Evolutionary conservation across 495 filamentous ascomycete genomes (phyloP).

Genomic region (Bacidia gigantensis): DNA sequence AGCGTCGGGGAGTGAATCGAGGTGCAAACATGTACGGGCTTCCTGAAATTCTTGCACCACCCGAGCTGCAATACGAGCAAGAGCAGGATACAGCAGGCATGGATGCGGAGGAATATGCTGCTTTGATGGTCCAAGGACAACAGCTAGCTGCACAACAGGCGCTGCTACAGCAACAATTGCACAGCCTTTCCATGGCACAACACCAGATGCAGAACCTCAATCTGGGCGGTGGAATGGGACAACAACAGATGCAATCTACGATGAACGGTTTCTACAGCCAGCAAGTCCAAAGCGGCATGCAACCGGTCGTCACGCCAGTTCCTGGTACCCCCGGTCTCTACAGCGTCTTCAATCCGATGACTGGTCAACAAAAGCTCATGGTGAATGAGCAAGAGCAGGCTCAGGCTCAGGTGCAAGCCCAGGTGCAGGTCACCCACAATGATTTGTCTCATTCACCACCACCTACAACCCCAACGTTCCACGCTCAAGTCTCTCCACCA

Average conservation of each 20-base stretch:
- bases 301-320: slow-evolving; percentile 54
- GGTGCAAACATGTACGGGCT: slow-evolving; percentile 48
- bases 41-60: slow-evolving; percentile 74
- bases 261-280: slow-evolving; percentile 45
- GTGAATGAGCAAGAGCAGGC: slow-evolving; percentile 39
- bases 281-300: slow-evolving; percentile 59
- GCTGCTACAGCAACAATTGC: slow-evolving; percentile 52
- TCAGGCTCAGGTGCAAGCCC: slow-evolving; percentile 26
- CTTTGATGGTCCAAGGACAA: slow-evolving; percentile 70
- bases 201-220: slow-evolving; percentile 59
- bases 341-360: slow-evolving; percentile 68
- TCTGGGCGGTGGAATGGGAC: slow-evolving; percentile 31
- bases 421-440: slow-evolving; percentile 16
- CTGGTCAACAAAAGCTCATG: slow-evolving; percentile 64
- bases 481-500: slow-evolving; percentile 70
- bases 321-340: slow-evolving; percentile 61
- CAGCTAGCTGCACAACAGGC: slow-evolving; percentile 83
- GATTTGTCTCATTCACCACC: slow-evolving; percentile 27
- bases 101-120: slow-evolving; percentile 70
- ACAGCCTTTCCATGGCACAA: slow-evolving; percentile 45
- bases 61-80: slow-evolving; percentile 52
- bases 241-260: slow-evolving; percentile 26
- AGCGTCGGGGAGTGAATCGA: slow-evolving; percentile 27
- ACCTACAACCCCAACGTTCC: slow-evolving; percentile 44
- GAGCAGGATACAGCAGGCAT: slow-evolving; percentile 52